Base-by-base conservation (phyloP, 768 basidiomycete genomes). In the Phallus indusiatus region DNA sequence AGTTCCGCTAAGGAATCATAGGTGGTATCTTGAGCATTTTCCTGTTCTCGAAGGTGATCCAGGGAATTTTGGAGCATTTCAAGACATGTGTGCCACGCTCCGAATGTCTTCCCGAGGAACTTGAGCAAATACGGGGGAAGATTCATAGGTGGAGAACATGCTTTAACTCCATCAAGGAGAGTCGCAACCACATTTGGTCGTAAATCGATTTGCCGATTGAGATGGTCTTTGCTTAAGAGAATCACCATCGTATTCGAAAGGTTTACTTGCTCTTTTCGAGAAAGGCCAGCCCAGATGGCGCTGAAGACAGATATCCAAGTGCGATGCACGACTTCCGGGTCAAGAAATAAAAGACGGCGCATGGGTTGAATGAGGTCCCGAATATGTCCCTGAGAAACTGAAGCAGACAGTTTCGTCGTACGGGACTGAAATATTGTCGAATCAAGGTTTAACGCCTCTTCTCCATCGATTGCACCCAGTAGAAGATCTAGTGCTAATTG, bases 51-150 rank as follows among this genome's bases (percentile, higher is more conserved):
- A 28, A 85, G 77, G 53, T 82, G 74, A 37, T 93, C 90, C 61
- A 94, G 74, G n/a, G 90, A 86, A 28, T 78, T 75, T 63, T 85
- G 84, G 3, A 99, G 80, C 34, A 95, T 83, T 69, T 97, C 94
- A 59, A 95, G 73, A 3, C 85, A 84, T 52, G 87, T 81, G 69
- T 96, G 89, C 94, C 95, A 98, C n/a, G 90, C 90, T 42, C 91
- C 86, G 70, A 89, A 99, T 0, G 91, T 91, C 73, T 97, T 96
- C 17, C 90, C 92, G 35, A 98, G 84, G 69, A 94, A 99, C 69
- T 97, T 97, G 65, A 97, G 80, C 36, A 99, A 82, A 66, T 95
- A 89, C 11, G 96, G 94, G 8, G 96, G 96, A 1, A 99, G 78
- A 33, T 82, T 84, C 79, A 96, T 86, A 0, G 88, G 81, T 5